A percentile compares a stretch with the other conserved stretches of the same genome.
phyloP scores from a whole-genome alignment of 768 basidiomycete species.

The Exidia glandulosa region DNA sequence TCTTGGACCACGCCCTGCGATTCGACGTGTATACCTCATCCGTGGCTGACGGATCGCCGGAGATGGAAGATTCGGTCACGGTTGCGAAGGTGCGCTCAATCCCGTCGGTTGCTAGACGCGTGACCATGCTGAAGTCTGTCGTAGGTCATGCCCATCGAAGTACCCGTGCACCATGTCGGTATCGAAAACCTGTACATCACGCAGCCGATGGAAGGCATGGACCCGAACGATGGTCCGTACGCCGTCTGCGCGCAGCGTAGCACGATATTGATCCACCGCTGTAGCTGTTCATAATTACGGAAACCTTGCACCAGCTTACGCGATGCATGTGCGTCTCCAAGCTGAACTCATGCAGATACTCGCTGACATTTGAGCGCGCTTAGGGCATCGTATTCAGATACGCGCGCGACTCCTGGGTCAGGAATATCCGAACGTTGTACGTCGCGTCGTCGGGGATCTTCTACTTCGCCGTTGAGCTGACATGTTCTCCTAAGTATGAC shows the following conservation, averaged over 20 bases:
- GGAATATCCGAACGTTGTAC: background rate
- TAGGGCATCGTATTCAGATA: background rate
- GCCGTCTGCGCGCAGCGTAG: background rate
- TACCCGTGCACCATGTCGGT: background rate
- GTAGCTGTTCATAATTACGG: background rate
- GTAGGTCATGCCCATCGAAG: background rate
- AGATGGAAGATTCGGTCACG: background rate
- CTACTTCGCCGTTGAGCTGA: too few species aligned
- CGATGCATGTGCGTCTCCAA: background rate
- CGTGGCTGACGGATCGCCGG: background rate
- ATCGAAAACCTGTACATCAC: background rate
- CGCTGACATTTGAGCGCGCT: background rate
- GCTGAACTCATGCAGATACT: background rate
- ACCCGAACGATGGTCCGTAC: background rate
- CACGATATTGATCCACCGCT: background rate
- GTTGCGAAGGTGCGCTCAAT: background rate
- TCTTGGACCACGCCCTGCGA: background rate
- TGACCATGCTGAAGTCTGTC: background rate
- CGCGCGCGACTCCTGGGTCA: background rate
- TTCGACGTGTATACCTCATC: background rate
- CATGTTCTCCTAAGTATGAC: too few species aligned
- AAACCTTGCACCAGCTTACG: background rate
- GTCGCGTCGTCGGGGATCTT: too few species aligned
- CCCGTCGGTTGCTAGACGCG: background rate
- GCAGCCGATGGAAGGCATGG: background rate